Evolutionary conservation across 2,329 filamentous ascomycete genomes (phyloP).

Genomic region (Monosporascus sp.): DNA sequence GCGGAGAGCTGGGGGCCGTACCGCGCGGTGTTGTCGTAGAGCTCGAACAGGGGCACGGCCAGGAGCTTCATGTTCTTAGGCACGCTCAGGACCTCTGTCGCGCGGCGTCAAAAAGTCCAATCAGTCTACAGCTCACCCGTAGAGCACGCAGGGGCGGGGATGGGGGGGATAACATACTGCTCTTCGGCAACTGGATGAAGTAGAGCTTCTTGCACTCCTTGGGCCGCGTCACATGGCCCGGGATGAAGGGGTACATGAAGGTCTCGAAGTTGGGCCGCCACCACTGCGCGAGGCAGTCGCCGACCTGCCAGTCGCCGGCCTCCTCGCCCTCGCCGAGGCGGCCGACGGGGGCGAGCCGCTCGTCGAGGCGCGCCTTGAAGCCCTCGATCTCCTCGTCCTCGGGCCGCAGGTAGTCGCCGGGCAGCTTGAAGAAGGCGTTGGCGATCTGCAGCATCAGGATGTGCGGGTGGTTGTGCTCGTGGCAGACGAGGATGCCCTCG

Average conservation of each 20-base stretch:
- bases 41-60: constrained; percentile 91
- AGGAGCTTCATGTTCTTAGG: constrained; percentile 99
- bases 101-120: background rate
- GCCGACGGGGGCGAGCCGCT: constrained; percentile 88
- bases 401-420: constrained; percentile 86
- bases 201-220: constrained; percentile 99
- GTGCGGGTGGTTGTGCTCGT: constrained; percentile 98
- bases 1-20: constrained; percentile 96
- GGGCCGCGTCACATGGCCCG: constrained; percentile 88
- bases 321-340: constrained; percentile 81
- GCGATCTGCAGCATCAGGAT: constrained; percentile 99
- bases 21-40: constrained; percentile 93
- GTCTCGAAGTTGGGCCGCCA: constrained; percentile 99
- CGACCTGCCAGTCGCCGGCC: constrained; percentile 83
- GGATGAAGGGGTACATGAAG: constrained; percentile 99
- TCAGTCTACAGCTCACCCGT: constrained; percentile 12
- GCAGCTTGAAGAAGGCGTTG: constrained; percentile 98
- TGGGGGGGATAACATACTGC: constrained; percentile 58
- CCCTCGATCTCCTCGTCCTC: constrained; percentile 88
- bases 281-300: constrained; percentile 95
- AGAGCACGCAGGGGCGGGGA: no score
- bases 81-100: constrained; percentile 81
- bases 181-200: constrained; percentile 88
- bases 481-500: constrained; percentile 94
- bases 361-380: constrained; percentile 91